Conservation (phyloP, 2,329 filamentous ascomycete species). For the Monilinia vaccinii-corymbosi region DNA sequence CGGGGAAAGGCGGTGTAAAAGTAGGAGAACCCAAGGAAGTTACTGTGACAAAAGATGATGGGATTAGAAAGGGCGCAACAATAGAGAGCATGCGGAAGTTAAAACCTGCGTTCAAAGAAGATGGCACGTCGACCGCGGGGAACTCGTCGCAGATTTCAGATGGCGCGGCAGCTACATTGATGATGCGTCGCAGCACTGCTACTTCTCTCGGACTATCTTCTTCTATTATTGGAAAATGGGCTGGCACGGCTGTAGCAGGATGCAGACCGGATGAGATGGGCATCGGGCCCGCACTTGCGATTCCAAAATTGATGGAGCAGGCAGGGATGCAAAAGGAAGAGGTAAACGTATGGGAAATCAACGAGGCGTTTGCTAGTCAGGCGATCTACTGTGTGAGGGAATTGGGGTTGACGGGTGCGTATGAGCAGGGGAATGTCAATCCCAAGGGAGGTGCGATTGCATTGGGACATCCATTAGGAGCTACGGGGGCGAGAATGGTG, state of each 20-base stretch:
- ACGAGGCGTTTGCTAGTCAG: slow-evolving; percentile 69
- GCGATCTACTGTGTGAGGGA: slow-evolving; percentile 62
- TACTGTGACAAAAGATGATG: slow-evolving; percentile 71
- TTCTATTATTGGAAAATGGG: slow-evolving; percentile 74
- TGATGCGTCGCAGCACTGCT: slow-evolving; percentile 79
- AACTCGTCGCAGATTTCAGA: slow-evolving; percentile 83
- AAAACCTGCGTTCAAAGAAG: slow-evolving; percentile 74
- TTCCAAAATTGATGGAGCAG: slow-evolving; percentile 68
- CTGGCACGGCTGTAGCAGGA: slow-evolving; percentile 64
- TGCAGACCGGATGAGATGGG: slow-evolving; percentile 92
- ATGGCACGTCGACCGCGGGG: slow-evolving; percentile 74
- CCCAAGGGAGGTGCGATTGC: slow-evolving; percentile 90
- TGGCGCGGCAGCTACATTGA: slow-evolving; percentile 71
- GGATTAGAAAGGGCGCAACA: slow-evolving; percentile 60
- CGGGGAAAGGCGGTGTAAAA: slow-evolving; percentile 50
- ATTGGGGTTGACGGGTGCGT: slow-evolving; percentile 54
- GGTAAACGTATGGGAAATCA: slow-evolving; percentile 84
- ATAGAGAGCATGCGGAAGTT: slow-evolving; percentile 65
- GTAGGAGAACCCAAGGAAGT: slow-evolving; percentile 49
- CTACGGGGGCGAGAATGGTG: slow-evolving; percentile 75
- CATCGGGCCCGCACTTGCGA: slow-evolving; percentile 75
- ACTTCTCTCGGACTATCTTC: slow-evolving; percentile 59
- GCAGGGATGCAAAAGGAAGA: slow-evolving; percentile 59
- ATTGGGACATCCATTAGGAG: slow-evolving; percentile 84
- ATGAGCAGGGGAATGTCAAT: slow-evolving; percentile 65